Percentiles rank a stretch among this genome's conserved stretches.
phyloP scores from a whole-genome alignment of 2,329 filamentous ascomycete species.

The Knoxdaviesia capensis region DNA sequence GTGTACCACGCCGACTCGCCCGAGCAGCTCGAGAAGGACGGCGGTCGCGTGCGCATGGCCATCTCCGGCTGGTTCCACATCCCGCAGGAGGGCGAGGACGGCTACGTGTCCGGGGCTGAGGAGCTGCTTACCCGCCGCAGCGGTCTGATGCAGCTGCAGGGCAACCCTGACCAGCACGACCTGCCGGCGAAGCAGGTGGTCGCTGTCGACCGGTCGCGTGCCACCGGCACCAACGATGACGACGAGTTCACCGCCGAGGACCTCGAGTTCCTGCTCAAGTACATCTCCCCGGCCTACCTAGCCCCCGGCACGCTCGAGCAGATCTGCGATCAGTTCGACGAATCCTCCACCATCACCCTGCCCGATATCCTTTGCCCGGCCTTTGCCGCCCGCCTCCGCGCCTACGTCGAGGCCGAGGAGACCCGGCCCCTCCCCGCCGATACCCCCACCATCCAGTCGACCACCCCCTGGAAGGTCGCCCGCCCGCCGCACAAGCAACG shows the following conservation, averaged over 20 bases:
- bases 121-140: slow-evolving; percentile 78
- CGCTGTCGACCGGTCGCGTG: slow-evolving; percentile 17
- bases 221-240: slow-evolving; percentile 33
- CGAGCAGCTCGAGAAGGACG: slow-evolving; percentile 44
- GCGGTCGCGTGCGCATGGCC: slow-evolving; percentile 76
- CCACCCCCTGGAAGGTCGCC: slow-evolving; percentile 52
- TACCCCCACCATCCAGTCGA: slow-evolving; percentile 35
- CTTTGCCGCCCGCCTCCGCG: slow-evolving; percentile 51
- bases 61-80: slow-evolving; percentile 99
- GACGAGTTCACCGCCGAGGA: slow-evolving; percentile 41
- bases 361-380: slow-evolving; percentile 59
- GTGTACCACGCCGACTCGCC: slow-evolving; percentile 55
- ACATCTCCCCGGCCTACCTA: slow-evolving; percentile 75
- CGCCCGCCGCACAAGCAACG: slow-evolving; percentile 89
- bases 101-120: slow-evolving; percentile 72
- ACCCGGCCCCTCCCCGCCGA: slow-evolving; percentile 21
- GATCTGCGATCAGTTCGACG: slow-evolving; percentile 58
- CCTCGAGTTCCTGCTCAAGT: slow-evolving; percentile 76
- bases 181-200: slow-evolving; percentile 45
- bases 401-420: slow-evolving; percentile 51
- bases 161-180: slow-evolving; percentile 80
- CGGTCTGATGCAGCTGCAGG: slow-evolving; percentile 79
- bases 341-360: slow-evolving; percentile 69
- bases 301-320: slow-evolving; percentile 80
- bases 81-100: slow-evolving; percentile 82